phyloP scores from a whole-genome alignment of 2,329 filamentous ascomycete genomes.

The Exophiala aquamarina region DNA sequence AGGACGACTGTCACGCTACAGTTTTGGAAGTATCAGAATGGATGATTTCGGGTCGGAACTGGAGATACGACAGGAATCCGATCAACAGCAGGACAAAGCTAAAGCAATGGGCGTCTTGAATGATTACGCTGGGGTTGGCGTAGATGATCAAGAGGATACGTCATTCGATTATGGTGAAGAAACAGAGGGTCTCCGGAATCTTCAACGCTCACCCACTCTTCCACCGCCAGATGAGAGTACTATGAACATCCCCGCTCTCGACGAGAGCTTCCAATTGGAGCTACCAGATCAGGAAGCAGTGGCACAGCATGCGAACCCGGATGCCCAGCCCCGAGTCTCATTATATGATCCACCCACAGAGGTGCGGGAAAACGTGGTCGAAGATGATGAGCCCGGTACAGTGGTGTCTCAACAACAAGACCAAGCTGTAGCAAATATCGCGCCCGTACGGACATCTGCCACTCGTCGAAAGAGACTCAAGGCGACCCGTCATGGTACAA shows the following conservation, averaged over 20 bases:
- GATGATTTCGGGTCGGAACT: conserved; percentile 52
- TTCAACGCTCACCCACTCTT: conserved; percentile 15
- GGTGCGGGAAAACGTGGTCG: not conserved
- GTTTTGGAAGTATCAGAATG: conserved; percentile 42
- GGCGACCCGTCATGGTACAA: conserved; percentile 69
- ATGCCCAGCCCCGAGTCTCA: not conserved
- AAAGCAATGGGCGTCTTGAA: conserved; percentile 39
- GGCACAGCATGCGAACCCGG: not conserved
- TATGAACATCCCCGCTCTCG: conserved; percentile 39
- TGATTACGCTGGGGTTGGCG: conserved; percentile 37
- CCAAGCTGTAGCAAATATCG: not conserved
- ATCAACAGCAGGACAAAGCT: conserved; percentile 8
- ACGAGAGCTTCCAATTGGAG: conserved; percentile 25
- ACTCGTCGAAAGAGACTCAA: conserved; percentile 36
- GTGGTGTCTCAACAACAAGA: not conserved
- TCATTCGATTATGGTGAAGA: conserved; percentile 35
- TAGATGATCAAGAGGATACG: conserved; percentile 26
- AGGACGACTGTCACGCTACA: conserved; percentile 42
- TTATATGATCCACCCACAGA: not conserved
- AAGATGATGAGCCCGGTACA: no score
- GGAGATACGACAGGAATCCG: conserved; percentile 30
- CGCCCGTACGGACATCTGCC: conserved; percentile 13
- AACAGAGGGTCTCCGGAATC: conserved; percentile 18
- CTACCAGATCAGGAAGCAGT: conserved; percentile 31
- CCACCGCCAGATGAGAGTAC: conserved; percentile 14